Evolutionary conservation across 805 yeast genomes (phyloP).

Genomic region (Zygosaccharomyces gambellarensis): DNA sequence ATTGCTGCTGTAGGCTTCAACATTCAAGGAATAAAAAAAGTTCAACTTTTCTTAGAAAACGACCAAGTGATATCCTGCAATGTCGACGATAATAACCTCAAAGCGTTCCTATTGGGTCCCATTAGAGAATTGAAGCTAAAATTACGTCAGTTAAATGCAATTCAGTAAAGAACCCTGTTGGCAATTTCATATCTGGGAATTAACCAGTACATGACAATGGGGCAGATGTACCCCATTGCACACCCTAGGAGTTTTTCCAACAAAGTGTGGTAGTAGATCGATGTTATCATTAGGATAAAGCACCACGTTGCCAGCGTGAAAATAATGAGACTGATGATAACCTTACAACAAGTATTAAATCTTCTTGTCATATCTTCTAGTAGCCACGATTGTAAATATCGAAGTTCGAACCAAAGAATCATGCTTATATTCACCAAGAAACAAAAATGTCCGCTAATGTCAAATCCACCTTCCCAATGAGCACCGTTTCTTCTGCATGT

Average conservation of each 20-base stretch:
- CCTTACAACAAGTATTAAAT: conserved; percentile 6
- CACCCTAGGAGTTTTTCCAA: conserved; percentile 71
- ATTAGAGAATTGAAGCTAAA: conserved; percentile 19
- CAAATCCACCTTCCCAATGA: conserved; percentile 48
- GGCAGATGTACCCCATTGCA: conserved; percentile 53
- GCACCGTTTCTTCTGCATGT: conserved; percentile 33
- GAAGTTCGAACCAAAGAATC: conserved; percentile 38
- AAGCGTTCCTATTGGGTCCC: conserved; percentile 23
- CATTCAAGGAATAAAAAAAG: conserved; percentile 2
- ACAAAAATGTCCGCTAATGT: conserved; percentile 51
- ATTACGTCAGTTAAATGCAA: conserved; percentile 12
- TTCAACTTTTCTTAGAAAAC: conserved; percentile 18
- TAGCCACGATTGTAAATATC: conserved; percentile 11
- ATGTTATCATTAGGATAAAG: conserved; percentile 59
- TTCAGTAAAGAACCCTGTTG: conserved; percentile 10
- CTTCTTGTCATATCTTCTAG: conserved; percentile 4
- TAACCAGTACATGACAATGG: conserved; percentile 40
- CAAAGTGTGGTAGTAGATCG: conserved; percentile 76
- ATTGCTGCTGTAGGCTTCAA: conserved; percentile 16
- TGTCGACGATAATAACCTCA: conserved; percentile 13
- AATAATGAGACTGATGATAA: conserved; percentile 7
- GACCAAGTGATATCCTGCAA: conserved; percentile 20
- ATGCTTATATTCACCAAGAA: conserved; percentile 42
- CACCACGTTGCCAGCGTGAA: conserved; percentile 46
- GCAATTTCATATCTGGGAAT: conserved; percentile 18